Evolutionary conservation across 2,329 filamentous ascomycete species (phyloP).

Genomic region (Didymella pomorum): DNA sequence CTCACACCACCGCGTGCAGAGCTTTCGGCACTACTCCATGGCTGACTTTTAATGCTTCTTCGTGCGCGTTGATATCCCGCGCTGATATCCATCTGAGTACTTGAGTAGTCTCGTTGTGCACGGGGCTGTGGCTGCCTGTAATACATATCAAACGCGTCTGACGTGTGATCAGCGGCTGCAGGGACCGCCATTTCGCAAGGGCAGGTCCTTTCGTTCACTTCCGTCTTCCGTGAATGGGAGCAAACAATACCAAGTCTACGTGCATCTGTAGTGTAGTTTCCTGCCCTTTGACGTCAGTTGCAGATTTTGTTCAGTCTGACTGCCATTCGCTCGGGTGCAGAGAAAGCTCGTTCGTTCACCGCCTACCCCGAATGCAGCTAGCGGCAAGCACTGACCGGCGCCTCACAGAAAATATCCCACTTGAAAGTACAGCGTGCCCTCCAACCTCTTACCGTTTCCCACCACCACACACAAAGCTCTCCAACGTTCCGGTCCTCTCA

Average conservation of each 20-base stretch:
- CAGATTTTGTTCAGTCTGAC: slow-evolving; percentile 11
- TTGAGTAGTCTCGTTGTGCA: no score
- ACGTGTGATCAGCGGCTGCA: slow-evolving; percentile 9
- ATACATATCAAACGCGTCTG: slow-evolving; percentile 3
- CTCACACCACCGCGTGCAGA: neutral
- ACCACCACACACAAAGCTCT: slow-evolving; percentile 34
- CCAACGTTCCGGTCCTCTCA: slow-evolving; percentile 43
- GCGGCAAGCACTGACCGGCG: slow-evolving; percentile 23
- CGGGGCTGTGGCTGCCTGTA: slow-evolving; percentile 11
- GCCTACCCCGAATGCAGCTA: slow-evolving; percentile 24
- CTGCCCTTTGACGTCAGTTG: slow-evolving; percentile 12
- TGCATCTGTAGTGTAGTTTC: neutral
- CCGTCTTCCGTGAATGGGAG: neutral
- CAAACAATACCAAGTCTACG: slow-evolving; percentile 1
- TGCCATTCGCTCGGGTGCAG: slow-evolving; percentile 19
- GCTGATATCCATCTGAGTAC: no score
- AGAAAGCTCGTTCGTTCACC: slow-evolving; percentile 25
- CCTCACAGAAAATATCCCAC: slow-evolving; percentile 26
- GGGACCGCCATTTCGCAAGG: slow-evolving; percentile 11
- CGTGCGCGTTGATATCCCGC: no score
- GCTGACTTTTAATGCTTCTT: no score
- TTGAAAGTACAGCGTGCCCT: slow-evolving; percentile 18
- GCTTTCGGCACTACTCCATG: no score
- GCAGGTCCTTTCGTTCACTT: slow-evolving; percentile 9
- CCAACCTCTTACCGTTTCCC: slow-evolving; percentile 22